Evolutionary conservation across 495 filamentous ascomycete species (phyloP).

Genomic region (Podospora tetraspora): DNA sequence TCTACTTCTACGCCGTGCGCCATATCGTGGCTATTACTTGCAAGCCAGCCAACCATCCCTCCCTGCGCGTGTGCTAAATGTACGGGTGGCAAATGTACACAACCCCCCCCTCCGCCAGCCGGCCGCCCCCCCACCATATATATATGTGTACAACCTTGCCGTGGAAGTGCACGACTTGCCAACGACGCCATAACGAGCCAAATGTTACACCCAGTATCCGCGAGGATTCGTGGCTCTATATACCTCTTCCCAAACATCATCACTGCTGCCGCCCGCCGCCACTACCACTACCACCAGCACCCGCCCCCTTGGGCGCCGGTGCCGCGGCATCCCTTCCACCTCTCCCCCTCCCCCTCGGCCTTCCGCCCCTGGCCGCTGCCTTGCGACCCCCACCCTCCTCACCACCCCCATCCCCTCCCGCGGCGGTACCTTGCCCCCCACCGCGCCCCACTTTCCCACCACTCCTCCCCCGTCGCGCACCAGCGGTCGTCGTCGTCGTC

Average conservation of each 20-base stretch:
- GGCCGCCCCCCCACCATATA: not conserved
- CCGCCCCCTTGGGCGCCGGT: not conserved
- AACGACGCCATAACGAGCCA: slow-evolving; percentile 1
- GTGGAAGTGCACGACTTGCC: not conserved
- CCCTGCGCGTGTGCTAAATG: not conserved
- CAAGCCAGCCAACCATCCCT: not conserved
- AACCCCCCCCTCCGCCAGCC: not conserved
- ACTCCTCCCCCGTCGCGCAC: slow-evolving; percentile 30
- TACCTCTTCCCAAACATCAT: not conserved
- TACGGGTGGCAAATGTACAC: not conserved
- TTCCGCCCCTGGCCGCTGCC: not conserved
- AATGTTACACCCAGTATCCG: slow-evolving; percentile 5
- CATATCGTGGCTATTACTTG: not conserved
- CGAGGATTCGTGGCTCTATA: slow-evolving; percentile 7
- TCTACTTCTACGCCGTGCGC: not conserved
- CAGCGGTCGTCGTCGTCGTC: slow-evolving; percentile 13
- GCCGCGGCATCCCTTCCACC: slow-evolving; percentile 7
- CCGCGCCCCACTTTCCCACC: slow-evolving; percentile 14
- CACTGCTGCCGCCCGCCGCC: not conserved
- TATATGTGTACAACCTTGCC: not conserved
- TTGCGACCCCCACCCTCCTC: not conserved
- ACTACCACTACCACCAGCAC: not conserved
- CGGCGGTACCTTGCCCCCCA: not conserved
- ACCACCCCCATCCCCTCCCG: not conserved
- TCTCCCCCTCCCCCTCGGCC: slow-evolving; percentile 9